Evolutionary conservation across 1,284 basidiomycete genomes (phyloP), one percentile per base, ranked within the genome.

Genomic region (Xerocomus nothofagi): DNA sequence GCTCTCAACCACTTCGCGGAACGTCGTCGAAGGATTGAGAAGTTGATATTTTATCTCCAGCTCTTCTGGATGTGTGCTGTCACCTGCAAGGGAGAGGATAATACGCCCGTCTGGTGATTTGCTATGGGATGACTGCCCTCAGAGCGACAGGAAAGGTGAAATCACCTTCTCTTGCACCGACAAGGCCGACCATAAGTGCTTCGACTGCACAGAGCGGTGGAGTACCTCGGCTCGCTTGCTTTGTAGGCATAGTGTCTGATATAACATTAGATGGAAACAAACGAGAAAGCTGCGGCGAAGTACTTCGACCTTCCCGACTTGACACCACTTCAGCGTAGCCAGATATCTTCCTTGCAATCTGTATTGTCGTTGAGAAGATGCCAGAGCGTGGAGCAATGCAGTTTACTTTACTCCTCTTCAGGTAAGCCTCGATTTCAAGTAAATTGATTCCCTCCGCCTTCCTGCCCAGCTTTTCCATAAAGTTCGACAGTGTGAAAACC

Each of bases 11-110:
- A 99, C 79, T 29, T 91, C 87, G 45, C 78, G 75, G 67, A 99
- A 99, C 50, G 86, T 79, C 15, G 93, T 88, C 1, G 91, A 82
- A 0, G 96, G 95, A 61, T 99, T 97, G n/a, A 99, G 80, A 30
- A 96, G 83, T 57, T 98, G 90, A 63, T 98, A 99, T 61, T 91
- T 93, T 47, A 98, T 74, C 51, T 86, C 82, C 0, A 90, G 74
- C 2, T 74, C 73, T 49, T 76, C 75, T 32, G 77, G 59, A 14
- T 67, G 41, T 8, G 43, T 72, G n/a, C 63, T 47, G 18, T 61
- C 55, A 9, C 65, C 68, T 0, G 63, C 58, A 5, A 80, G 53
- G 14, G 78, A 73, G 23, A 90, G 67, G 4, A 78, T 81, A 9
- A 89, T 69, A 23, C 86, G 78, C 1, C 86, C 86, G 55, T 90